A percentile compares a stretch with the other conserved stretches of the same genome.
These are phyloP conservation scores for Schizonepeta tenuifolia DNA, from an alignment of 257 asterid genomes.

Conservation along the genomic window DNA sequence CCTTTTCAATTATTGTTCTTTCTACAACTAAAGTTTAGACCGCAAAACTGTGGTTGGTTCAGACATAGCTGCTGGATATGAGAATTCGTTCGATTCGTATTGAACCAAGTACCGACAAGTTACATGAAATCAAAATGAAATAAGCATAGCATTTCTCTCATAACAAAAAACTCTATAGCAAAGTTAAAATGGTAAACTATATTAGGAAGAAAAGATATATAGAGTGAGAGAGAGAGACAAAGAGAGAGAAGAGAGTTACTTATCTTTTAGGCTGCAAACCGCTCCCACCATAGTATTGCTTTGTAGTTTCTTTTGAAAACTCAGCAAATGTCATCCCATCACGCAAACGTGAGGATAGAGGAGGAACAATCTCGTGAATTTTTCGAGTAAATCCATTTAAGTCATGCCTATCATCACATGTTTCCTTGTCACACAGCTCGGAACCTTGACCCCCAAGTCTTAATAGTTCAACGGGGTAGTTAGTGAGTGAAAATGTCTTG, in stretches of 20 bases:
- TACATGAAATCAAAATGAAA: background rate
- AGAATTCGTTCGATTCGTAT: background rate
- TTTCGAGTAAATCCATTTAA: conserved; percentile 40
- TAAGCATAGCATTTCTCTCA: background rate
- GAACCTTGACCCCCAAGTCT: conserved; percentile 28
- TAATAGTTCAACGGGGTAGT: conserved; percentile 53
- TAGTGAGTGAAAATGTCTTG: conserved; percentile 61
- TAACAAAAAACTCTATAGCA: background rate
- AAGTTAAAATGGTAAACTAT: background rate
- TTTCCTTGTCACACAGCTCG: conserved; percentile 28
- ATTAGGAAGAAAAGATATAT: background rate
- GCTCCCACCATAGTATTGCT: conserved; percentile 74
- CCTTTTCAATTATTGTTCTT: background rate
- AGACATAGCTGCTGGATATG: background rate
- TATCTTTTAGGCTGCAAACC: conserved; percentile 81
- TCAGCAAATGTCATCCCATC: conserved; percentile 93
- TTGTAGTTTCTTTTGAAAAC: conserved; percentile 79
- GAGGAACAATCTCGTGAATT: conserved; percentile 60
- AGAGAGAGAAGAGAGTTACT: conserved; percentile 29
- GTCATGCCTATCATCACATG: conserved; percentile 18
- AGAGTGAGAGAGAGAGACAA: no score
- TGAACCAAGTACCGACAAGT: background rate
- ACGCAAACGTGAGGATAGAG: conserved; percentile 60
- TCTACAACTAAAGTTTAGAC: background rate
- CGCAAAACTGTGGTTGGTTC: background rate